Evolutionary conservation across 1,139 yeast species (phyloP), one percentile per base, ranked within the genome.

Genomic region (Hyphopichia fennica): DNA sequence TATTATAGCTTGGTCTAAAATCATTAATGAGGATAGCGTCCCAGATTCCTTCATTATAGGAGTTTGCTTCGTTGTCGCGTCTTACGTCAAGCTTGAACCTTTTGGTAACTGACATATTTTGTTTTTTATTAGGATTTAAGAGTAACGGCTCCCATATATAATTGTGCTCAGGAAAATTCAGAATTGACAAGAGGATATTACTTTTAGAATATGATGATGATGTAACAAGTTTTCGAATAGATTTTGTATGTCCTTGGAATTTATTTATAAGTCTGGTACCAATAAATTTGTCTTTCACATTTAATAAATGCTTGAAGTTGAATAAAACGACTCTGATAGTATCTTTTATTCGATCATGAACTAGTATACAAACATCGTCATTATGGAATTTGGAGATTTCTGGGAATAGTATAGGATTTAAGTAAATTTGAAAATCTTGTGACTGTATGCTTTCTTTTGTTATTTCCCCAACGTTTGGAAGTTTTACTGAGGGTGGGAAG

Each of bases 201-300:
- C 56, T 54, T 4, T 53, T 45, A 22, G 43, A 41, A n/a, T 58
- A 51, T 0, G 71, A 58, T 30, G 62, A 56, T 1, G 96, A 84
- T 52, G 90, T 79, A 15, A 79, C 66, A 1, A 91, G 61, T 41
- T 73, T 75, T 50, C 81, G 79, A 17, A 91, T 82, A 0, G 96
- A 86, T 57, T 89, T 90, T 41, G 82, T 77, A 54, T 89, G 96
- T 0, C 98, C 98, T 5, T 95, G 90, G 43, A 84, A 78, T 52
- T 85, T 84, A 52, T 79, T 60, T 6, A 58, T 36, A 23, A 71
- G 53, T 17, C 44, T 45, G 0, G 57, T 41, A 2, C 56, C 60
- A 17, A 59, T 16, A 16, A 10, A 13, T 2, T 17, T 3, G 18
- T 17, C n/a, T n/a, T 11, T 40, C 33, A 18, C 60, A 35, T 55